Conservation (phyloP, 257 asterid species). For the Fraxinus americana region DNA sequence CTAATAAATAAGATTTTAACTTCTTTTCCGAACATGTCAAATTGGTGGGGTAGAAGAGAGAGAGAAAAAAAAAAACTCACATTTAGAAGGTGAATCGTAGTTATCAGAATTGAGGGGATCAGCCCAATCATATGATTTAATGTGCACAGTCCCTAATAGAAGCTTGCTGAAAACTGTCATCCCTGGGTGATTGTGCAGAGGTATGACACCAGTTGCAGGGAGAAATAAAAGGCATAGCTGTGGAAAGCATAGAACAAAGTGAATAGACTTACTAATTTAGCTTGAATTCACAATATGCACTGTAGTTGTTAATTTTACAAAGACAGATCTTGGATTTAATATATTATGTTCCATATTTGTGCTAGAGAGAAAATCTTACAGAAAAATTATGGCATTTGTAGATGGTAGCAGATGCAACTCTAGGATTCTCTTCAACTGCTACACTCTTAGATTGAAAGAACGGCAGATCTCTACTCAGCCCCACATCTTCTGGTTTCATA, state of each 20-base stretch:
- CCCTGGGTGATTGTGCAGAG: conserved; percentile 93
- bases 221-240: conserved; percentile 80
- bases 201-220: conserved; percentile 63
- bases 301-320: background rate
- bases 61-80: conserved; percentile 35
- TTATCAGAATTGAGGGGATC: conserved; percentile 28
- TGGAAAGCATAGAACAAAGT: conserved; percentile 5
- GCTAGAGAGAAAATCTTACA: conserved; percentile 35
- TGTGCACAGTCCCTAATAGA: conserved; percentile 75
- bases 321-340: background rate
- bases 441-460: conserved; percentile 57
- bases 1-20: background rate
- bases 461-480: conserved; percentile 54
- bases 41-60: no score
- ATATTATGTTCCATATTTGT: background rate
- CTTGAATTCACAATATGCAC: background rate
- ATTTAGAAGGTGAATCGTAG: conserved; percentile 27
- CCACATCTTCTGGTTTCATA: conserved; percentile 78
- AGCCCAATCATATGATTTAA: conserved; percentile 79
- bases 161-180: conserved; percentile 96
- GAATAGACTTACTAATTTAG: background rate
- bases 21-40: background rate
- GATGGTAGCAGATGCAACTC: conserved; percentile 70
- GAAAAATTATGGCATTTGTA: conserved; percentile 57
- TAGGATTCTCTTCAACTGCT: conserved; percentile 41